Evolutionary conservation across 2,329 filamentous ascomycete species (phyloP), one percentile per base, ranked within the genome.

Genomic region (Furcasterigmium furcatum): DNA sequence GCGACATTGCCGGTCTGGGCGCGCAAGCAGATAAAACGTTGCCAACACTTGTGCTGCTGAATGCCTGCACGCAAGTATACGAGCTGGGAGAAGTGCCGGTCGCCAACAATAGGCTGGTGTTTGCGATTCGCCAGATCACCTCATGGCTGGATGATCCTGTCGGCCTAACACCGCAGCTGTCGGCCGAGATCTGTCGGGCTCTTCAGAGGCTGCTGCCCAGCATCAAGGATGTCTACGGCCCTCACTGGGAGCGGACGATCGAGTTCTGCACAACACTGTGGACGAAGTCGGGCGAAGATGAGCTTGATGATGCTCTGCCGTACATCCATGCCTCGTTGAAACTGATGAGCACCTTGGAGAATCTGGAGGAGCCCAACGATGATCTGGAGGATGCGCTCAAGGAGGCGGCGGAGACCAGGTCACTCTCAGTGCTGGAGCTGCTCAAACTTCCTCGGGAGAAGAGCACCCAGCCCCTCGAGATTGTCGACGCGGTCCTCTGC

Each of bases 221-320:
- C 34, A 85, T 96, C 55, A 79, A 82, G 47, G 86, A 91, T 39
- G 82, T 96, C 1, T 96, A 96, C 56, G 94, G 92, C 1, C 81
- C 87, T 0, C 88, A 96, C 59, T 99, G 94, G 94, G 78, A 84
- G 42, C 78, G 78, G 40, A 65, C 77, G 0, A 65, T 90, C 16
- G 71, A 79, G 27, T 79, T 82, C 41, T 79, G 85, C 48, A 67
- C 76, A 10, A 64, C 68, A 8, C 65, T 82, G 1, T 88, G 85
- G 82, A 66, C 70, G 4, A 68, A 71, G 4, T 72, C 69, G 1
- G 61, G 61, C 10, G 62, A 64, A 2, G 69, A 73, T 7, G 50
- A 63, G 2, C 50, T 70, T 0, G 72, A 81, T 14, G 62, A 71
- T 12, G 70, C 73, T 5, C 58, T 89, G 1, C 79, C 88, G 1